These are phyloP conservation scores for Exophiala oligosperma DNA, from an alignment of 2,329 filamentous ascomycete species.

Conservation along the genomic window DNA sequence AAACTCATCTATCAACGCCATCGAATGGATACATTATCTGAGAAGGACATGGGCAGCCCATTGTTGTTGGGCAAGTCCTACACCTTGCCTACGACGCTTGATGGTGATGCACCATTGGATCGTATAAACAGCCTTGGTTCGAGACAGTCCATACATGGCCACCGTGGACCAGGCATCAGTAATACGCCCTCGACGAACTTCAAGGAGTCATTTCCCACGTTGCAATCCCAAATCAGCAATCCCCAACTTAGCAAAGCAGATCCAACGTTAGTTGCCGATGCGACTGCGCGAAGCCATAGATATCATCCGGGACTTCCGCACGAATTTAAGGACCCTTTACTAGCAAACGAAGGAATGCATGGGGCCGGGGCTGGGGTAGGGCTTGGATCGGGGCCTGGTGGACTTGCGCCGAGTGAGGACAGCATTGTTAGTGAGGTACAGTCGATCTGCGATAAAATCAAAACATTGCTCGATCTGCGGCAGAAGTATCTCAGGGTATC, in stretches of 20 bases:
- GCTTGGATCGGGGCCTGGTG: constrained; percentile 61
- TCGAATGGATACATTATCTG: constrained; percentile 57
- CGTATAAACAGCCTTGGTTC: constrained; percentile 31
- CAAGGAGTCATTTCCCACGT: constrained; percentile 23
- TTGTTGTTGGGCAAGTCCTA: constrained; percentile 36
- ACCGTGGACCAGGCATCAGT: constrained; percentile 15
- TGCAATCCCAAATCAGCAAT: constrained; percentile 23
- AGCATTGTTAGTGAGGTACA: constrained; percentile 81
- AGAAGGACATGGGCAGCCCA: constrained; percentile 35
- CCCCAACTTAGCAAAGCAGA: constrained; percentile 11
- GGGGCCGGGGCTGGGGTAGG: constrained; percentile 61
- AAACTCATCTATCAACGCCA: constrained; percentile 95
- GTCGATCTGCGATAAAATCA: constrained; percentile 85
- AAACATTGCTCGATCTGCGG: constrained; percentile 82
- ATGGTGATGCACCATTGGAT: constrained; percentile 23
- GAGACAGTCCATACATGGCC: constrained; percentile 25
- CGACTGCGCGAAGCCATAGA: constrained; percentile 49
- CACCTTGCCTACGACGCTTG: constrained; percentile 26
- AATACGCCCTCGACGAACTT: constrained; percentile 13
- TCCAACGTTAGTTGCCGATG: constrained; percentile 46
- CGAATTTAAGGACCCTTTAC: constrained; percentile 55
- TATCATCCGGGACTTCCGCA: constrained; percentile 55
- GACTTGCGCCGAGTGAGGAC: constrained; percentile 70
- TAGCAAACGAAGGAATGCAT: constrained; percentile 57
- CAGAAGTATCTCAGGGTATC: constrained; percentile 88